Base-by-base conservation (phyloP, 2,329 filamentous ascomycete genomes). In the Clarireedia hainanense region DNA sequence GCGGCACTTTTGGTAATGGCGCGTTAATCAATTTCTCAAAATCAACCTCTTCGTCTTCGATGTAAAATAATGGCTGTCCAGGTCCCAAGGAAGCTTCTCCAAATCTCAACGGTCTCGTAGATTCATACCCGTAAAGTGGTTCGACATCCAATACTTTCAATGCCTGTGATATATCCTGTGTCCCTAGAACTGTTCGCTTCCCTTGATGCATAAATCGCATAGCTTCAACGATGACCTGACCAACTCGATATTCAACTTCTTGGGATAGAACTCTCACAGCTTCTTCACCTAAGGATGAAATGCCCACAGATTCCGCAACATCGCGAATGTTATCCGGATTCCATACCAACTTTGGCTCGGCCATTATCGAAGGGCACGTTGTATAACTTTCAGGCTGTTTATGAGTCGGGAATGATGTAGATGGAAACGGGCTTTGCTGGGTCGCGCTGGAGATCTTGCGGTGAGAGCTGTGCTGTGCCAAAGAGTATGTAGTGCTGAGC, bases 1-100 rank as follows among this genome's bases (percentile, higher is more conserved):
- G 80, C 36, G 94, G 94, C 30, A 99, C 91, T 72, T 95, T 96
- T 26, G 94, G 94, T 63, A 99, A 74, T 4, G 94, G 89, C 61
- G 91, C 91, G 74, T 99, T 99, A 70, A 99, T 96, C 63, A 99
- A 77, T 76, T 97, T 97, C 75, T 99, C 94, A 69, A 99, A 97
- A 72, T 99, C 94, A 54, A 97, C 86, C 75, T 99, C 94, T 69
- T 99, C 94, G 70, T 99, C 94, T 68, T 99, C 94, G 39, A 99
- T 88, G 70, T 99, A 99, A 73, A 92, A 99, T 23, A 99, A 76
- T 52, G 92, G 91, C 72, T 99, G 94, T 9, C 92, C 91, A 14
- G 91, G 91, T 0, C 94, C 94, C 58, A 99, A 76, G 57, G 89
- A 95, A 3, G 94, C 94, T 72, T 99, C 94, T 51, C 94, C 94